Conservation (phyloP, 202 grass and related monocot species). For the Bolboschoenoplectus hybrid region DNA sequence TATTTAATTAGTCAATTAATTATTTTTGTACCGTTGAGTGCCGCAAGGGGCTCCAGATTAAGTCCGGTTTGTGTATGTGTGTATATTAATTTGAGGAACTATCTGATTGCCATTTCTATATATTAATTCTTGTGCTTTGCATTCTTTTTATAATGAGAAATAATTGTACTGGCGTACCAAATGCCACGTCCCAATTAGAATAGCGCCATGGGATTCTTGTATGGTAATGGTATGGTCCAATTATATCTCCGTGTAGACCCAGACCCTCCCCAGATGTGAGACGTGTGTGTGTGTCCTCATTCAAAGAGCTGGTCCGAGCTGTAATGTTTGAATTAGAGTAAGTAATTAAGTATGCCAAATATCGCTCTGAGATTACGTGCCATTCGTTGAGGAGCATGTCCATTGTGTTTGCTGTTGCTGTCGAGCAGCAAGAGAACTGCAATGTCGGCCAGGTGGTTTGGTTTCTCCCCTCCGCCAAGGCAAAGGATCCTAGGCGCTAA, state of each 20-base stretch:
- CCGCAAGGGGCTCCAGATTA: too few relatives aligned
- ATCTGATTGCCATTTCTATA: background rate
- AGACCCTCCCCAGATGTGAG: background rate
- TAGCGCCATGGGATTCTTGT: background rate
- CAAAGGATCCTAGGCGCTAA: background rate
- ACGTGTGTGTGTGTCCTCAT: background rate
- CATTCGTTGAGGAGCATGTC: background rate
- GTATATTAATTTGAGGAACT: background rate
- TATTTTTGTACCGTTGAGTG: background rate
- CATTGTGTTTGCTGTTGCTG: slow-evolving; percentile 28
- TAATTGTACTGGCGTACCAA: background rate
- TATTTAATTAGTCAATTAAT: too few relatives aligned
- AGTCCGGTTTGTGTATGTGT: background rate
- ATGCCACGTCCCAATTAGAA: slow-evolving; percentile 11
- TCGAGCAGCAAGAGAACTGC: slow-evolving; percentile 1
- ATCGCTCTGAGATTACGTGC: background rate
- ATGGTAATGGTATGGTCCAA: background rate
- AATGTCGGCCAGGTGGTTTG: slow-evolving; percentile 49
- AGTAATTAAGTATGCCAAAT: background rate
- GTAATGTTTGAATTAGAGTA: slow-evolving; percentile 10
- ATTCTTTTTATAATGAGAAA: background rate
- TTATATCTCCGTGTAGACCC: slow-evolving; percentile 36
- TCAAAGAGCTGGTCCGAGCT: slow-evolving; percentile 25
- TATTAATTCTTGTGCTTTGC: background rate
- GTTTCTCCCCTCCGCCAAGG: background rate